A percentile compares a stretch with the other conserved stretches of the same genome.
phyloP scores from a whole-genome alignment of 768 basidiomycete species.

The Naganishia antarctica region DNA sequence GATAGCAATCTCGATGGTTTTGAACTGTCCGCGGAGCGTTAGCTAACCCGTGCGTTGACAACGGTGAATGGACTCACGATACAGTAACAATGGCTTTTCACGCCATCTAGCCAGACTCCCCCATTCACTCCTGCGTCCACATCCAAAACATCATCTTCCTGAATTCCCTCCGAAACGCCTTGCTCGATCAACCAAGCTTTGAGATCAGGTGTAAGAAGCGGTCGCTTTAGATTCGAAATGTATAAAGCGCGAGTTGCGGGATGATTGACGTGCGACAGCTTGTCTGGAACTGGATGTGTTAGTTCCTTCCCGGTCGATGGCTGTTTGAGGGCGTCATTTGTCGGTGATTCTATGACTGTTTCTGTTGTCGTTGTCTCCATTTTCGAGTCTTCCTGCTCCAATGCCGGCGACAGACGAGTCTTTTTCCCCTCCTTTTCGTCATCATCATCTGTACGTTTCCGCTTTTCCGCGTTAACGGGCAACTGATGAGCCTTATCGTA shows the following conservation, averaged over 20 bases:
- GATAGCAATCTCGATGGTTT: conserved; percentile 8
- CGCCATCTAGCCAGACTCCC: conserved; percentile 26
- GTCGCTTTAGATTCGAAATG: conserved; percentile 46
- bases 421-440: background rate
- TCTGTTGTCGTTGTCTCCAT: background rate
- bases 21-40: conserved; percentile 9
- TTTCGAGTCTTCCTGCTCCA: background rate
- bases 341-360: background rate
- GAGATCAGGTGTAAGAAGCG: conserved; percentile 37
- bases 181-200: conserved; percentile 33
- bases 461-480: background rate
- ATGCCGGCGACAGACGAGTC: conserved; percentile 1
- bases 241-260: conserved; percentile 45
- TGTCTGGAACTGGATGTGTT: conserved; percentile 29
- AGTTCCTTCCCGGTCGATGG: background rate
- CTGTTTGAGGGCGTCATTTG: too few relatives aligned
- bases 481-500: too few relatives aligned
- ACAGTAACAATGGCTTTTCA: conserved; percentile 28
- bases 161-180: conserved; percentile 22
- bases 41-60: background rate
- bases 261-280: conserved; percentile 39
- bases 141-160: conserved; percentile 21
- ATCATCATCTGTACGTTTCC: conserved; percentile 1
- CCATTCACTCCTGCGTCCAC: conserved; percentile 20
- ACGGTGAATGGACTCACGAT: conserved; percentile 4